Evolutionary conservation across 2,329 filamentous ascomycete genomes (phyloP).

Genomic region (Aspergillus novofumigatus): DNA sequence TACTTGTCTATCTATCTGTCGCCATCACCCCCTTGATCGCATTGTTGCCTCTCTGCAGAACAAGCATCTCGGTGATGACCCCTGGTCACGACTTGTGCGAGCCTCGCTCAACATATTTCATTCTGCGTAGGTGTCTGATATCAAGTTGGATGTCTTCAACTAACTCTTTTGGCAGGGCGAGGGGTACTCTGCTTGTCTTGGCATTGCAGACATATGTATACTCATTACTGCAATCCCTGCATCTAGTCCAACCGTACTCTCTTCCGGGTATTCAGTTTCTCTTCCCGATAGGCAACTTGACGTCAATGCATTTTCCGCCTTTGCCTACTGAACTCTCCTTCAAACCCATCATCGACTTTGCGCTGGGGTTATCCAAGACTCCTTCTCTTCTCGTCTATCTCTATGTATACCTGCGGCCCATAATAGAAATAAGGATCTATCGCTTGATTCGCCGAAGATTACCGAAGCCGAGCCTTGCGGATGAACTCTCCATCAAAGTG

Average conservation of each 20-base stretch:
- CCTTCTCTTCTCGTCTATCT: slow-evolving; percentile 35
- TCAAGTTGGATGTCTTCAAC: slow-evolving; percentile 1
- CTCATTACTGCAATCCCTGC: slow-evolving; percentile 40
- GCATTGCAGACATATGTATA: slow-evolving; percentile 42
- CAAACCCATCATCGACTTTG: slow-evolving; percentile 22
- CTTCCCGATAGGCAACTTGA: slow-evolving; percentile 34
- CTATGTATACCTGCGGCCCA: slow-evolving; percentile 34
- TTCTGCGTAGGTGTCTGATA: slow-evolving; percentile 23
- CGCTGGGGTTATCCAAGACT: slow-evolving; percentile 26
- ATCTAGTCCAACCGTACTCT: slow-evolving; percentile 32
- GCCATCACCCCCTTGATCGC: slow-evolving; percentile 36
- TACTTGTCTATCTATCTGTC: slow-evolving; percentile 34
- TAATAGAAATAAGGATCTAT: slow-evolving; percentile 39
- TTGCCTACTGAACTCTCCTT: slow-evolving; percentile 27
- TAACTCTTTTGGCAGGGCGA: slow-evolving; percentile 27
- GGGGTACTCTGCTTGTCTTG: slow-evolving; percentile 32
- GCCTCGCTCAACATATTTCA: slow-evolving; percentile 25
- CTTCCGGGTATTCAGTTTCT: slow-evolving; percentile 30
- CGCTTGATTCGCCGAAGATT: slow-evolving; percentile 36
- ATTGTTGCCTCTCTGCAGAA: slow-evolving; percentile 27
- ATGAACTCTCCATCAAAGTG: slow-evolving; percentile 40
- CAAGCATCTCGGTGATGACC: slow-evolving; percentile 22
- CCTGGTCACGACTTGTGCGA: slow-evolving; percentile 22
- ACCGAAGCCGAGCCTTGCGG: slow-evolving; percentile 39
- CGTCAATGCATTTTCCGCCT: slow-evolving; percentile 31